Percentiles rank a stretch among this genome's conserved stretches.
Conservation (phyloP, 257 asterid species). For the Verbena officinalis region DNA sequence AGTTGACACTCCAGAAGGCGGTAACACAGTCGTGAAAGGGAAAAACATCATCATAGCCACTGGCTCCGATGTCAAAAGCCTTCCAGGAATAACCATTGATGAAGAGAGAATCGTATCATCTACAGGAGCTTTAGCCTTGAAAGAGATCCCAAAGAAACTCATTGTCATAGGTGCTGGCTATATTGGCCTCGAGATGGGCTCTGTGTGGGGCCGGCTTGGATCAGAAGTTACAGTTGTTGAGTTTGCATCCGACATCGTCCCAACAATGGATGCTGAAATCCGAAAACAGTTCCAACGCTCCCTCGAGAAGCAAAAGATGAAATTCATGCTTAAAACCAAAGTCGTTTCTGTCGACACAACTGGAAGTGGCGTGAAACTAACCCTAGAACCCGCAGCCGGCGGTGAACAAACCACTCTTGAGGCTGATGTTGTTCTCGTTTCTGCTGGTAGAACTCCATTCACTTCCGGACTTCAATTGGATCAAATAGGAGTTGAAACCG, state of each 20-base stretch:
- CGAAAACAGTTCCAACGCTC: conserved; percentile 89
- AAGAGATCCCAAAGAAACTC: conserved; percentile 77
- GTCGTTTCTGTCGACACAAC: conserved; percentile 85
- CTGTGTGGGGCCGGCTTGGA: conserved; percentile 99
- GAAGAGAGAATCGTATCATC: conserved; percentile 49
- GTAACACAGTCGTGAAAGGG: conserved; percentile 61
- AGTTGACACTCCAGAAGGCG: conserved; percentile 81
- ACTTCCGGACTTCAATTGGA: conserved; percentile 84
- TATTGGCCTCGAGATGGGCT: conserved; percentile 98
- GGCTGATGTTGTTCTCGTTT: conserved; percentile 93
- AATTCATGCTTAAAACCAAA: conserved; percentile 92
- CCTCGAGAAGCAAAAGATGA: conserved; percentile 97
- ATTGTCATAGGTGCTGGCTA: conserved; percentile 98
- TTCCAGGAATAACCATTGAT: conserved; percentile 44
- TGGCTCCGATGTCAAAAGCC: conserved; percentile 58
- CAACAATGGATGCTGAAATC: conserved; percentile 92
- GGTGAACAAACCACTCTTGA: conserved; percentile 82
- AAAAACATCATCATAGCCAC: conserved; percentile 76
- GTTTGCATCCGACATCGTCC: conserved; percentile 88
- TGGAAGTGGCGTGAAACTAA: conserved; percentile 73
- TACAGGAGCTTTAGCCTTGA: conserved; percentile 47
- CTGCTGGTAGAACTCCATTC: conserved; percentile 94
- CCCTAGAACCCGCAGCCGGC: conserved; percentile 90
- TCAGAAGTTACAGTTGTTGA: conserved; percentile 94
- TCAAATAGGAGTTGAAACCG: conserved; percentile 83